A percentile compares a stretch with the other conserved stretches of the same genome.
These are phyloP conservation scores for Cystobasidium slooffiae DNA, from an alignment of 1,284 basidiomycete species.

Conservation along the genomic window DNA sequence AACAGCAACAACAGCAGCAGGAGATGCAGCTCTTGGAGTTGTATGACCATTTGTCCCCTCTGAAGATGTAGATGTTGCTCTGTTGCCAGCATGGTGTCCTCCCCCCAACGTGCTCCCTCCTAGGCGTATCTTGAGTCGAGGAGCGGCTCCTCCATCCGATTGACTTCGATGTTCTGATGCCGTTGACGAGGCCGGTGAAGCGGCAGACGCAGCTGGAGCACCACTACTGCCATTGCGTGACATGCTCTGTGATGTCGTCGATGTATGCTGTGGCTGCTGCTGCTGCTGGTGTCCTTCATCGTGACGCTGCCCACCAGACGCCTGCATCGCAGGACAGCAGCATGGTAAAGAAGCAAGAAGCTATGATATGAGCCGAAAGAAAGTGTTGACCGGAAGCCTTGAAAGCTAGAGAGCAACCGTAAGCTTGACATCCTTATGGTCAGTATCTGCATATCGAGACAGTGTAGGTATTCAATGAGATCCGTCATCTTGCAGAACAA, in stretches of 20 bases:
- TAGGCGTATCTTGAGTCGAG: constrained; percentile 39
- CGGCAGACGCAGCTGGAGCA: background rate
- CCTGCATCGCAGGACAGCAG: constrained; percentile 22
- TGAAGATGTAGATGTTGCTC: constrained; percentile 4
- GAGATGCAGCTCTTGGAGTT: background rate
- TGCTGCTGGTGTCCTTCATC: constrained; percentile 2
- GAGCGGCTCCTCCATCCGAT: background rate
- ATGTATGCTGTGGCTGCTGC: background rate
- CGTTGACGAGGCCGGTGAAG: background rate
- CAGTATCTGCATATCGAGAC: no score
- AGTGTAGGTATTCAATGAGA: no score
- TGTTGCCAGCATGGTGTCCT: background rate
- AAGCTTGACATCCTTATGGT: background rate
- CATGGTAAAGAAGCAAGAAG: constrained; percentile 7
- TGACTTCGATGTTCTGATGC: background rate
- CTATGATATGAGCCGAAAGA: no score
- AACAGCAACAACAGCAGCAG: background rate
- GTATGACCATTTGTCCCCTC: constrained; percentile 11
- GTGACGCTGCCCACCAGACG: constrained; percentile 1
- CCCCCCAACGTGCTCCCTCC: constrained; percentile 12
- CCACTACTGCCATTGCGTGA: background rate
- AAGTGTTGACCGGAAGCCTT: no score
- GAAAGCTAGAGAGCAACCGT: no score
- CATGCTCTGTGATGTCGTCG: background rate
- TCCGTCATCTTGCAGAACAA: no score